Conservation (phyloP, 129 eudicot species). For the Deinandra increscens region DNA sequence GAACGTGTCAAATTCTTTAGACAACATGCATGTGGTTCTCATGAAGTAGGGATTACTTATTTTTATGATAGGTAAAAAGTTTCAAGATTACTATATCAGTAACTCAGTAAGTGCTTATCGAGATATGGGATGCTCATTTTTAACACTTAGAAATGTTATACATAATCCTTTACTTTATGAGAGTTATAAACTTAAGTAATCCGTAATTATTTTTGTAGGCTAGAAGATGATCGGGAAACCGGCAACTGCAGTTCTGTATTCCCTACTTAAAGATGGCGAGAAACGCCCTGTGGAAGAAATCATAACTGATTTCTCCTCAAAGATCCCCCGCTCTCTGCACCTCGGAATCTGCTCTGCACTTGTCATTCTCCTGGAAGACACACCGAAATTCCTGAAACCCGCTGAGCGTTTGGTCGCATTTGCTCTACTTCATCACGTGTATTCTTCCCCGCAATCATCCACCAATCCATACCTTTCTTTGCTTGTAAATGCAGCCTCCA, state of each 20-base stretch:
- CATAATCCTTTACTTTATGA: background rate
- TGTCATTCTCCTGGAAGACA: slow-evolving; percentile 67
- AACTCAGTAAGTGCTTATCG: too few species aligned
- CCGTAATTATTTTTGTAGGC: background rate
- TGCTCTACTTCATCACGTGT: slow-evolving; percentile 66
- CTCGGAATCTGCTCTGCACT: slow-evolving; percentile 61
- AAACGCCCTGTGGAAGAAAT: slow-evolving; percentile 62
- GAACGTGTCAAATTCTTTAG: too few species aligned
- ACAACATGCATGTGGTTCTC: too few species aligned
- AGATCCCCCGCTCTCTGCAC: slow-evolving; percentile 46
- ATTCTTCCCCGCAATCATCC: slow-evolving; percentile 63
- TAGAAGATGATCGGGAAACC: slow-evolving; percentile 38
- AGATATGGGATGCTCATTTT: too few species aligned
- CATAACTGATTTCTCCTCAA: slow-evolving; percentile 48
- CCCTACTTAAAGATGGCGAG: slow-evolving; percentile 65
- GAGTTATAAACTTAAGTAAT: background rate
- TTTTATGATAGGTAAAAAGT: too few species aligned
- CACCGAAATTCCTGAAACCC: slow-evolving; percentile 51
- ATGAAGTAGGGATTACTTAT: too few species aligned
- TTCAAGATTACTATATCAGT: too few species aligned
- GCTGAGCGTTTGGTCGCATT: slow-evolving; percentile 78
- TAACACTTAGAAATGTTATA: too few species aligned
- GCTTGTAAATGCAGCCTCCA: slow-evolving; percentile 58
- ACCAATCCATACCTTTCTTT: slow-evolving; percentile 66
- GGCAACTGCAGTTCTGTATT: slow-evolving; percentile 32